Evolutionary conservation across 352 stramenopile genomes (phyloP).

Genomic region (Phytophthora citricola): DNA sequence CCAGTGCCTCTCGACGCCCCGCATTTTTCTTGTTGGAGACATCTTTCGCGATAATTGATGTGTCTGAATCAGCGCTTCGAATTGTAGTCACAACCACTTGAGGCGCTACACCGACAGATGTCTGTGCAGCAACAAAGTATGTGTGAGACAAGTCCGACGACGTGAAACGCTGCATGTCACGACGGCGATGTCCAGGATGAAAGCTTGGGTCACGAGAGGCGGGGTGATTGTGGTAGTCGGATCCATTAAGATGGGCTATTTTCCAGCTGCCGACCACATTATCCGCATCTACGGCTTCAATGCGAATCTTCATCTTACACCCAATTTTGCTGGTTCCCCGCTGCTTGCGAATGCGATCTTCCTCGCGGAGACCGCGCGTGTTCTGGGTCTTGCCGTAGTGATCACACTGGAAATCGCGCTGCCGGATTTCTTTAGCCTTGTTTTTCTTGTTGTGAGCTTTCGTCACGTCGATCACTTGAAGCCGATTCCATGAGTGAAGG

Average conservation of each 20-base stretch:
- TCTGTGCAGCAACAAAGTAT: background rate
- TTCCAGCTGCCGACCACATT: background rate
- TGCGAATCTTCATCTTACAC: slow-evolving; percentile 9
- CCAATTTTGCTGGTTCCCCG: slow-evolving; percentile 4
- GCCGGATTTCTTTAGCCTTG: background rate
- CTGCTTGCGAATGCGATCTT: background rate
- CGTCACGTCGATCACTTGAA: slow-evolving; percentile 9
- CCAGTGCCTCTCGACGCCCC: too few relatives aligned
- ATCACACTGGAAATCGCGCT: slow-evolving; percentile 11
- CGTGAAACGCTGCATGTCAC: background rate
- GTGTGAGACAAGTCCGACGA: background rate
- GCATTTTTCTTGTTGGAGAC: background rate
- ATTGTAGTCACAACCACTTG: background rate
- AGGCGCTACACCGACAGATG: background rate
- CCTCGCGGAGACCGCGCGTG: background rate
- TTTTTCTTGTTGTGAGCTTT: slow-evolving; percentile 14
- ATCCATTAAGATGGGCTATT: slow-evolving; percentile 3
- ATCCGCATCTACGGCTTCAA: background rate
- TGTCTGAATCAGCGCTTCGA: background rate
- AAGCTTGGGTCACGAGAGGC: background rate
- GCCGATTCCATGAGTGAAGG: slow-evolving; percentile 4
- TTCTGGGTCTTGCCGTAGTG: background rate
- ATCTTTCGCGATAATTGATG: background rate
- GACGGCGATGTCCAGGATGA: background rate
- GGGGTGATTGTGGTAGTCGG: background rate